Percentiles rank a stretch among this genome's conserved stretches.
Conservation (phyloP, 352 stramenopile species). For the Phytophthora pini region DNA sequence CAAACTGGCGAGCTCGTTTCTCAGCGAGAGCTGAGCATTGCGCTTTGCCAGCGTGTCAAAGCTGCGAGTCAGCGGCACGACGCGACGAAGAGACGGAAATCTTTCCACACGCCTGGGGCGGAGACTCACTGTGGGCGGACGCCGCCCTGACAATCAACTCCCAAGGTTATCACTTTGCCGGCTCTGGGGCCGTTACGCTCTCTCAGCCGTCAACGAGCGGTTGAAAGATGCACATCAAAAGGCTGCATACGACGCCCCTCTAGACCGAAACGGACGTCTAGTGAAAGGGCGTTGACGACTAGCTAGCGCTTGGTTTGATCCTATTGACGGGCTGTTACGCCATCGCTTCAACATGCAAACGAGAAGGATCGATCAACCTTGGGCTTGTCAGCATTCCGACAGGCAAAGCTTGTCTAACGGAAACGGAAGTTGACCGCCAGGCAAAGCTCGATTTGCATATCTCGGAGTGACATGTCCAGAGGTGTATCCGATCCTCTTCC, state of each 20-base stretch:
- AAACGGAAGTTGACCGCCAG: conserved; percentile 66
- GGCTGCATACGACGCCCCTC: conserved; percentile 18
- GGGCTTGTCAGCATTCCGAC: too few relatives aligned
- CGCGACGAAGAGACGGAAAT: conserved; percentile 27
- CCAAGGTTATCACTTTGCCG: not conserved
- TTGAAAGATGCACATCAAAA: conserved; percentile 37
- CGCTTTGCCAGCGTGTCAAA: conserved; percentile 20
- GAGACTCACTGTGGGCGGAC: not conserved
- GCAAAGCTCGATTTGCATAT: conserved; percentile 97
- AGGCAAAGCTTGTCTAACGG: too few relatives aligned
- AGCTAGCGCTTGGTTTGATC: conserved; percentile 17
- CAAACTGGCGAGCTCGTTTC: conserved; percentile 24
- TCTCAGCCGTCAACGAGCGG: conserved; percentile 9
- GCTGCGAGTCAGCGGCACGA: conserved; percentile 19
- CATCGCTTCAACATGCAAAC: not conserved
- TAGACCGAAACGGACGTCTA: conserved; percentile 31
- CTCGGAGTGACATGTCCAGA: conserved; percentile 37
- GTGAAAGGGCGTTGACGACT: conserved; percentile 33
- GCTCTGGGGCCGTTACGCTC: conserved; percentile 21
- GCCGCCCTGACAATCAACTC: conserved; percentile 20
- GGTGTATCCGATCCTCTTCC: conserved; percentile 11
- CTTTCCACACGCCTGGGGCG: conserved; percentile 14
- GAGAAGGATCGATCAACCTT: not conserved
- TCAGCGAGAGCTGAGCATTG: conserved; percentile 18
- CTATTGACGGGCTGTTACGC: conserved; percentile 18